Evolutionary conservation across 352 stramenopile genomes (phyloP), one percentile per base, ranked within the genome.

Genomic region (Globisporangium alternatum): DNA sequence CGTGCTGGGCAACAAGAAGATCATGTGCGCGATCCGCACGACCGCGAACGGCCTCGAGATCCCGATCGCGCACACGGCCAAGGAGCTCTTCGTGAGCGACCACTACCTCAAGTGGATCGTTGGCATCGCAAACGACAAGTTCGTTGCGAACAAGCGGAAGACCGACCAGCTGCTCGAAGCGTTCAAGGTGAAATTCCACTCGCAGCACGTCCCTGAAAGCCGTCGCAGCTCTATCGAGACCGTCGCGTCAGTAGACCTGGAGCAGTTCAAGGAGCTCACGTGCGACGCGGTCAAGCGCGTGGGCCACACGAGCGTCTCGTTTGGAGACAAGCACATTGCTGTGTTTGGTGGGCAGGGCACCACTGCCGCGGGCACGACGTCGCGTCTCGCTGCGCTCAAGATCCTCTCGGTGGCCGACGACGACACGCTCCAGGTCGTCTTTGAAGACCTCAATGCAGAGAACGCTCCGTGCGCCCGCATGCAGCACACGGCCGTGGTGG

Each of bases 11-110:
- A 94, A 93, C 65, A 88, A 90, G 64, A 94, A 93, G 56, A 83
- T 95, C 39, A 93, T 97, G 83, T 93, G 94, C 31, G 90, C 90
- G 22, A 96, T 98, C 62, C 87, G 91, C 39, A 97, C 91, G 33
- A 91, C 78, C 12, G 79, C 89, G 12, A 96, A 96, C 41, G 72
- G 77, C 8, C 77, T 97, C 60, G 89, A 97, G 70, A 92, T 97
- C 51, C 91, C 91, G 13, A 75, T 98, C 15, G 78, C 84, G 52
- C 72, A 77, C 21, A 62, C 62, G 15, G 70, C 68, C 0, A 39
- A 80, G 10, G 56, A 81, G 0, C 54, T 97, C 37, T 60, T 96
- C 17, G 77, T 93, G 25, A 76, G 82, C 33, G 78, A 90, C 35
- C 62, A 65, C 5, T 95, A 95, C 56, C 66, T 97, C 15, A 56